Conservation (phyloP, 345 rosid genomes). For the Salix arbutifolia region DNA sequence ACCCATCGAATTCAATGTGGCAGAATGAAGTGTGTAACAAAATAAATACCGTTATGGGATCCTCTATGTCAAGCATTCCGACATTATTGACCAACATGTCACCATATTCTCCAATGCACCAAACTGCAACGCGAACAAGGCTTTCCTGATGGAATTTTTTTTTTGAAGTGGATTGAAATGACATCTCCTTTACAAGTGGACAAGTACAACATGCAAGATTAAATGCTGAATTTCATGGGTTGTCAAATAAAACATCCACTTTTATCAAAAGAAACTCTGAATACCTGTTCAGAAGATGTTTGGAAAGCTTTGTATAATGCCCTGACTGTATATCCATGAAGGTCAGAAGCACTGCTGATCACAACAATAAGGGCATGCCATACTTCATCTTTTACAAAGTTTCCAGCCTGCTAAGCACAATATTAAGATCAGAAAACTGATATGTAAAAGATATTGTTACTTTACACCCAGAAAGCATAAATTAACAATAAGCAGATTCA, state of each 20-base stretch:
- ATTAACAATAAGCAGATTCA: background rate
- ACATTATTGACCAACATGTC: constrained; percentile 83
- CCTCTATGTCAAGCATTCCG: constrained; percentile 85
- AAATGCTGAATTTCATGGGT: constrained; percentile 24
- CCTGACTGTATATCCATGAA: constrained; percentile 93
- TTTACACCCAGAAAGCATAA: background rate
- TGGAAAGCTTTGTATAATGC: constrained; percentile 76
- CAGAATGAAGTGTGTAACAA: background rate
- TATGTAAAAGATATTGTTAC: background rate
- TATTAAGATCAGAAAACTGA: constrained; percentile 8
- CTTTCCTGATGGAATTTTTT: constrained; percentile 53
- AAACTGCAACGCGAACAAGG: constrained; percentile 91
- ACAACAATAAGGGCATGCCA: constrained; percentile 95
- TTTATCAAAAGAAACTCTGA: constrained; percentile 3
- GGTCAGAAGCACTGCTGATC: constrained; percentile 90
- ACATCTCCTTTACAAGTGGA: background rate
- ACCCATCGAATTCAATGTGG: background rate
- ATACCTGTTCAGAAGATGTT: constrained; percentile 79
- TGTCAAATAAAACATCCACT: constrained; percentile 6
- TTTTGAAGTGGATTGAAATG: background rate
- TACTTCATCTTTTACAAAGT: constrained; percentile 95
- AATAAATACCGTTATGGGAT: constrained; percentile 76
- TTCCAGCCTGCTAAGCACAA: constrained; percentile 83
- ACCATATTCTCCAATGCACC: constrained; percentile 99
- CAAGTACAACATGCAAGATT: constrained; percentile 5